phyloP scores from a whole-genome alignment of 345 rosid species.

The Turnera subulata region DNA sequence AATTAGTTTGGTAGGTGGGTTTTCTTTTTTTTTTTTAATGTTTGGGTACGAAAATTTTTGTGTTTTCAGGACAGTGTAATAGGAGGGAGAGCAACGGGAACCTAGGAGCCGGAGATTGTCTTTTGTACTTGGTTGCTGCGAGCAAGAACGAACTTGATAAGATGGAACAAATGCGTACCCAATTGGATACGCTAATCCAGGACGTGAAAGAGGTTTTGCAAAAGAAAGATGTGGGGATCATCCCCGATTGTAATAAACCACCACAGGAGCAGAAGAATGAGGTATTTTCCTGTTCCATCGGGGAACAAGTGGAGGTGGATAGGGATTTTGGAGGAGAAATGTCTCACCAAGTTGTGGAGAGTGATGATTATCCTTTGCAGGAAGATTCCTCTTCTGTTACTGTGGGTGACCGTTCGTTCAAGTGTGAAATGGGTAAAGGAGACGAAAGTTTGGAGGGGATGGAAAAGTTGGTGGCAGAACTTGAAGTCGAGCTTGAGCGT shows the following conservation, averaged over 20 bases:
- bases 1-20: neutral
- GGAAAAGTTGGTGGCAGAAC: conserved; percentile 69
- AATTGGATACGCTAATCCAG: conserved; percentile 48
- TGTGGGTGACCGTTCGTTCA: conserved; percentile 27
- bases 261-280: neutral
- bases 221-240: conserved; percentile 13
- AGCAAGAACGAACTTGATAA: conserved; percentile 58
- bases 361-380: conserved; percentile 22
- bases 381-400: conserved; percentile 14
- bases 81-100: conserved; percentile 34
- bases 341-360: conserved; percentile 3
- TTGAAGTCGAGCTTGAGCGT: conserved; percentile 60
- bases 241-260: conserved; percentile 16
- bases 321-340: conserved; percentile 17
- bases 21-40: neutral
- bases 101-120: conserved; percentile 50
- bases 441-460: conserved; percentile 38
- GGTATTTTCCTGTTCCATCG: conserved; percentile 19
- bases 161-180: conserved; percentile 41
- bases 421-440: conserved; percentile 17
- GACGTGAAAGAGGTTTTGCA: conserved; percentile 28
- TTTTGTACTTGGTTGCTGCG: conserved; percentile 45
- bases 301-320: conserved; percentile 26
- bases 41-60: neutral
- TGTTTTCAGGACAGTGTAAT: conserved; percentile 23